Base-by-base conservation (phyloP, 352 stramenopile genomes). In the Globisporangium carolinianum region DNA sequence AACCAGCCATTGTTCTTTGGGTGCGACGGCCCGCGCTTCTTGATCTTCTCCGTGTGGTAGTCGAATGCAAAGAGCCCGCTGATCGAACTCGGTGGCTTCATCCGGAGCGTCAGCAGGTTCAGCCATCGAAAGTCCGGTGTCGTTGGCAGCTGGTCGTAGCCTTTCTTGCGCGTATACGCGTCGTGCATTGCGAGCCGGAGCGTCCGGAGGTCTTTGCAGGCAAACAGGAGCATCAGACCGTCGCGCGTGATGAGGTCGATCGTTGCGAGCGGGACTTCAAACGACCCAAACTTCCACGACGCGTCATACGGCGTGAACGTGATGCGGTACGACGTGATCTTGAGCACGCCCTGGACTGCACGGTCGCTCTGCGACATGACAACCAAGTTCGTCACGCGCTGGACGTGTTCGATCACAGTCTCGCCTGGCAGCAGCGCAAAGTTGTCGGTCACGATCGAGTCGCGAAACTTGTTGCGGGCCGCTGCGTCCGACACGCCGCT, bases 341-440 rank as follows among this genome's bases (percentile, higher is more conserved):
- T 90, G 24, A 86, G 71, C 64, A 92, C 78, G n/a, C 86, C 86
- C 61, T 91, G 83, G 18, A 95, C 82, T 0, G 83, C 80, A 17
- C 81, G 82, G 58, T 95, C 83, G 54, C 80, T 89, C 53, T 90
- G 74, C 0, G 80, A 83, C 73, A 95, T 91, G 4, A 91, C 76
- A 24, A 95, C 83, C 6, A 95, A 61, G 53, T 92, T 89, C 10
- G 85, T 95, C 51, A 93, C 85, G 51, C 83, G 83, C 68, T 95
- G 79, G 32, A 93, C 83, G 46, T 91, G 71, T 47, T 92, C 83
- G 9, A 91, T 61, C 59, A 93, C 81, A 24, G 66, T 70, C 54
- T 95, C 86, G 11, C 79, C 82, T 1, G 79, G 79, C 4, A 91
- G 62, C 42, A 82, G 51, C 17, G 62, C 61, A 49, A 87, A 87